phyloP scores from a whole-genome alignment of 768 basidiomycete genomes.

The Leccinum subtestaceum region DNA sequence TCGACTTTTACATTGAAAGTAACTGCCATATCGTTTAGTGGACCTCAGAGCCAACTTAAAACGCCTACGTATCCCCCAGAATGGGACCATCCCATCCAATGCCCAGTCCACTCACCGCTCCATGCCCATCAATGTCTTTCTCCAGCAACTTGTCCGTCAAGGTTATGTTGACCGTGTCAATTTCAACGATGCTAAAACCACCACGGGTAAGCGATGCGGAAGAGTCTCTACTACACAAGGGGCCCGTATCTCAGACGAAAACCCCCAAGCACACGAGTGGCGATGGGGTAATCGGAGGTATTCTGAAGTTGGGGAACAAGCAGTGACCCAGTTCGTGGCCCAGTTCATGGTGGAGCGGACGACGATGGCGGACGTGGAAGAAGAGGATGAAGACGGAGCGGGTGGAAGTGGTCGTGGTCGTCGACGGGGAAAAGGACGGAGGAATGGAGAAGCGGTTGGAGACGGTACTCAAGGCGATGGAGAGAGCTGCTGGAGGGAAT shows the following conservation, averaged over 20 bases:
- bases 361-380: slow-evolving; percentile 13
- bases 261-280: slow-evolving; percentile 57
- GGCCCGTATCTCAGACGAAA: slow-evolving; percentile 4
- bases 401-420: background rate
- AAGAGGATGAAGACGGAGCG: slow-evolving; percentile 15
- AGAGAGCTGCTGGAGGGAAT: slow-evolving; percentile 61
- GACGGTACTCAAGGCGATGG: slow-evolving; percentile 53
- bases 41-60: no score
- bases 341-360: slow-evolving; percentile 56
- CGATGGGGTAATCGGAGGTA: slow-evolving; percentile 82
- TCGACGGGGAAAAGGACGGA: slow-evolving; percentile 6
- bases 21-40: no score
- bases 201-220: no score
- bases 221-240: no score
- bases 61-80: no score
- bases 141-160: slow-evolving; percentile 61
- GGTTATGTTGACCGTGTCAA: slow-evolving; percentile 13
- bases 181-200: no score
- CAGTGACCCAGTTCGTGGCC: slow-evolving; percentile 70
- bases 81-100: slow-evolving; percentile 36
- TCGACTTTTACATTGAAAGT: no score
- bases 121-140: slow-evolving; percentile 62
- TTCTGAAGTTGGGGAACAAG: slow-evolving; percentile 79
- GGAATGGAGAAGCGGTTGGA: slow-evolving; percentile 19
- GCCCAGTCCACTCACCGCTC: slow-evolving; percentile 47